Conservation (phyloP, 331 rosid genomes). For the Telfairia occidentalis region DNA sequence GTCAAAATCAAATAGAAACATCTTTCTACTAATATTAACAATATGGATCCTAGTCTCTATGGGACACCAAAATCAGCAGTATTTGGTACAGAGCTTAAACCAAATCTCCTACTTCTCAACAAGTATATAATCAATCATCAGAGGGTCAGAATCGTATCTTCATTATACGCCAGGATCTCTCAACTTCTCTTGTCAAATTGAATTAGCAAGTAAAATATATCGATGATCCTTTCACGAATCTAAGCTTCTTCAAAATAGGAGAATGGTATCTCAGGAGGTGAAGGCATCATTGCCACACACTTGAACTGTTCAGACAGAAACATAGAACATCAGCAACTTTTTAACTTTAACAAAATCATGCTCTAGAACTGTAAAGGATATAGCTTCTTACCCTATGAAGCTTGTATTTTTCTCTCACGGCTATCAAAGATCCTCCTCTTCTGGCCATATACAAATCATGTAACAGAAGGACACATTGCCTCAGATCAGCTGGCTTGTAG, state of each 20-base stretch:
- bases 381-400: conserved; percentile 50
- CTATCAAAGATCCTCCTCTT: conserved; percentile 48
- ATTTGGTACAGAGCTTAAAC: not conserved
- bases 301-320: conserved; percentile 55
- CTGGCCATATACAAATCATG: conserved; percentile 68
- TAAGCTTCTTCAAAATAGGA: conserved; percentile 39
- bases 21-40: conserved; percentile 6
- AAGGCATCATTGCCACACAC: conserved; percentile 61
- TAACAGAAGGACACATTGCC: conserved; percentile 45
- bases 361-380: not conserved
- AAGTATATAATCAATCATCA: not conserved
- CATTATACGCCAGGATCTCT: not conserved
- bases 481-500: conserved; percentile 50
- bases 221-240: not conserved
- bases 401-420: conserved; percentile 72
- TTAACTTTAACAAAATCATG: not conserved
- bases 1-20: not conserved
- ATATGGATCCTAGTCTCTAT: not conserved
- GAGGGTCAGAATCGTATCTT: not conserved
- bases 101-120: not conserved
- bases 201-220: not conserved
- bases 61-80: not conserved
- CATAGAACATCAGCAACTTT: not conserved
- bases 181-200: not conserved
- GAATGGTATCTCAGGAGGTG: conserved; percentile 70